Conservation (phyloP, 306 rosid species). For the Begonia loranthoides region DNA sequence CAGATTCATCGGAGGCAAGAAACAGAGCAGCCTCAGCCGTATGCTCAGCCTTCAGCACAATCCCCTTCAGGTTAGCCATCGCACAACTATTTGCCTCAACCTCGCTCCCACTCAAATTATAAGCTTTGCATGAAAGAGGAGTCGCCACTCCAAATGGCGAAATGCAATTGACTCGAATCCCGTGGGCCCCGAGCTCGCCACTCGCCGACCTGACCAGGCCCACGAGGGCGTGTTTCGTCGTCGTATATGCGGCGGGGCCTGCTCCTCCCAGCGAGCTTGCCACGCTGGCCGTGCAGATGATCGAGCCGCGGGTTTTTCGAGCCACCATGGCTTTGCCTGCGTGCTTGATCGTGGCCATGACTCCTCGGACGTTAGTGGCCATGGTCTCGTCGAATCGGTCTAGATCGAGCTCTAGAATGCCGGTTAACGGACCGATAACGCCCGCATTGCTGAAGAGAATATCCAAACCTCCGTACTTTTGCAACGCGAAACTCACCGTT, state of each 20-base stretch:
- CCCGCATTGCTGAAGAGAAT: constrained; percentile 81
- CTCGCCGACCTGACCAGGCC: constrained; percentile 62
- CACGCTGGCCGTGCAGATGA: constrained; percentile 74
- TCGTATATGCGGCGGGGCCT: constrained; percentile 52
- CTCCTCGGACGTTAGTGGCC: constrained; percentile 61
- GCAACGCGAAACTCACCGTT: constrained; percentile 30
- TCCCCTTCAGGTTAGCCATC: constrained; percentile 52
- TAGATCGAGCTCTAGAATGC: constrained; percentile 62
- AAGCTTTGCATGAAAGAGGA: constrained; percentile 45
- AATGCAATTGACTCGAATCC: constrained; percentile 69
- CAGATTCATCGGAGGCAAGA: constrained; percentile 72
- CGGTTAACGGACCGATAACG: constrained; percentile 37
- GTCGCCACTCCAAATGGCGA: constrained; percentile 88
- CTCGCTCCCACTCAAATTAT: constrained; percentile 26
- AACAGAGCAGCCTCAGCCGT: constrained; percentile 72
- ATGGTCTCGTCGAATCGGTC: constrained; percentile 43
- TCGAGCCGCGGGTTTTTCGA: constrained; percentile 31
- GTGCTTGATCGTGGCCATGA: constrained; percentile 52
- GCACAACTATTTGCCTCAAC: constrained; percentile 31
- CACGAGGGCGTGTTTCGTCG: constrained; percentile 55
- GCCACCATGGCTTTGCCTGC: constrained; percentile 66
- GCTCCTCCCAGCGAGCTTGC: constrained; percentile 52
- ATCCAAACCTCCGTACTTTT: constrained; percentile 54
- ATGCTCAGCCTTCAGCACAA: constrained; percentile 55
- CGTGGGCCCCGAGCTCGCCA: constrained; percentile 59